Evolutionary conservation across 2,329 filamentous ascomycete genomes (phyloP).

Genomic region (Furcasterigmium sp.): DNA sequence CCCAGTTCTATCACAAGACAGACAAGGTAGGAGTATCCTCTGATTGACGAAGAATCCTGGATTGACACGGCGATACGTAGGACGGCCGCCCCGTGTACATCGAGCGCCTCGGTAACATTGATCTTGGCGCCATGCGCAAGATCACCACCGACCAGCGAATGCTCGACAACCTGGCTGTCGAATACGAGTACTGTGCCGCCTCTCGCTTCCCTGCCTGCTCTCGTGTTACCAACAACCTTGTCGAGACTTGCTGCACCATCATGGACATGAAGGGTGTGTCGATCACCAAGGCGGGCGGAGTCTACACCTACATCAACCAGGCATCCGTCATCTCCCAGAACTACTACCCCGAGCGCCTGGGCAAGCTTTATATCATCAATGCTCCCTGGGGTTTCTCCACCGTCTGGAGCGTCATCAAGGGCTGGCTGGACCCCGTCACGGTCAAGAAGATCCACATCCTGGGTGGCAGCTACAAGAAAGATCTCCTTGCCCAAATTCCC

Average conservation of each 20-base stretch:
- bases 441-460: conserved; percentile 94
- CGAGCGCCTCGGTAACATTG: conserved; percentile 90
- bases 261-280: conserved; percentile 97
- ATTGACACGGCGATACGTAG: conserved; percentile 35
- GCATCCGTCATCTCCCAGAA: conserved; percentile 92
- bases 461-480: conserved; percentile 73
- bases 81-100: conserved; percentile 97
- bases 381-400: conserved; percentile 90
- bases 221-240: conserved; percentile 79
- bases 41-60: neutral
- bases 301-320: conserved; percentile 82
- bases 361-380: conserved; percentile 97
- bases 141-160: conserved; percentile 91
- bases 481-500: conserved; percentile 79
- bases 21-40: conserved; percentile 56
- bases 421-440: conserved; percentile 94
- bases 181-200: conserved; percentile 95
- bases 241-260: conserved; percentile 97
- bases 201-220: conserved; percentile 93
- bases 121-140: conserved; percentile 84
- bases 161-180: conserved; percentile 91
- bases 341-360: conserved; percentile 97
- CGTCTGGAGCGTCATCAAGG: conserved; percentile 83
- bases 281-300: conserved; percentile 71
- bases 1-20: conserved; percentile 98